Conservation (phyloP, 352 stramenopile genomes). For the Pseudoperonospora humuli region DNA sequence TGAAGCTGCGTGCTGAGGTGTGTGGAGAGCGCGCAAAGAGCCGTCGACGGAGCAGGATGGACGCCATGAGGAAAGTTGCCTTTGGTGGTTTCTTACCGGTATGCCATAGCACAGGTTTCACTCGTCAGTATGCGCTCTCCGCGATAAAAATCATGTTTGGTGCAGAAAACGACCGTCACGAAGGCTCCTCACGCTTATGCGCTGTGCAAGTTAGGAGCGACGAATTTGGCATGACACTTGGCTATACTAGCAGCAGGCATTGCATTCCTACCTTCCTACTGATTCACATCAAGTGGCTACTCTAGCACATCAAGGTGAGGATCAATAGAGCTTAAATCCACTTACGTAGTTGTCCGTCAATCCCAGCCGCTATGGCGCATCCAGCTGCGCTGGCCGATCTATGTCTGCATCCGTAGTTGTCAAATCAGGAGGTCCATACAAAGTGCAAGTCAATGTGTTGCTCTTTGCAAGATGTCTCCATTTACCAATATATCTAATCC, state of each 20-base stretch:
- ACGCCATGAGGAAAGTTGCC: neutral
- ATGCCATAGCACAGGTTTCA: conserved; percentile 1
- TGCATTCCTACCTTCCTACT: no score
- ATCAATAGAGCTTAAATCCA: conserved; percentile 11
- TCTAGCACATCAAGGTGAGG: neutral
- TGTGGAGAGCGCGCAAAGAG: neutral
- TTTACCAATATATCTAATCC: conserved; percentile 20
- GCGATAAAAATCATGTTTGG: conserved; percentile 30
- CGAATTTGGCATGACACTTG: no score
- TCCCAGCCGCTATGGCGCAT: conserved; percentile 7
- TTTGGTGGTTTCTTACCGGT: no score
- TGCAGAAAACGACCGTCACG: conserved; percentile 18
- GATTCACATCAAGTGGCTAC: conserved; percentile 2
- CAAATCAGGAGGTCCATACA: conserved; percentile 6
- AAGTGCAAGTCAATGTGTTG: conserved; percentile 7
- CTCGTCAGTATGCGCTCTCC: no score
- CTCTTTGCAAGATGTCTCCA: conserved; percentile 12
- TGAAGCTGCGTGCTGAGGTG: conserved; percentile 7
- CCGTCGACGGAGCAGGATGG: conserved; percentile 5
- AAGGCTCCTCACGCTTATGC: neutral
- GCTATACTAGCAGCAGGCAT: no score
- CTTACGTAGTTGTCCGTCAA: conserved; percentile 4
- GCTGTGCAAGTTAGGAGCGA: no score
- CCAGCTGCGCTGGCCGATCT: conserved; percentile 17
- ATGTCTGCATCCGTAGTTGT: conserved; percentile 9